A percentile compares a stretch with the other conserved stretches of the same genome.
These are phyloP conservation scores for Hyaloscypha variabilis DNA, from an alignment of 495 filamentous ascomycete species.

Conservation along the genomic window DNA sequence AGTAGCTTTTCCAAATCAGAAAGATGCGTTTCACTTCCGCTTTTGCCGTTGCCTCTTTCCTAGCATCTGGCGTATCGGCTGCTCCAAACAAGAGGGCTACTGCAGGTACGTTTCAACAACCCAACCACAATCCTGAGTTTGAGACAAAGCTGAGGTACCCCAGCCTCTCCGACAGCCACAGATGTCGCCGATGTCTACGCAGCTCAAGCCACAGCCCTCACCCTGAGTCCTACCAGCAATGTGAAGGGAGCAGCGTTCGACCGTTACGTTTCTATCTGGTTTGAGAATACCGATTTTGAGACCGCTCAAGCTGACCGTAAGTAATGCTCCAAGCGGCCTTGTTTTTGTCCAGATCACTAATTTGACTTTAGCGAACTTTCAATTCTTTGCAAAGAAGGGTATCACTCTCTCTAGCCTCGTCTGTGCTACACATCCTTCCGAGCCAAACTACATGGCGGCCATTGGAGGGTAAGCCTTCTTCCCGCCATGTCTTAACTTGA, in stretches of 20 bases:
- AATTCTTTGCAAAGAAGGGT: slow-evolving; percentile 63
- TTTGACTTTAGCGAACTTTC: slow-evolving; percentile 43
- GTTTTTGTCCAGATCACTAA: slow-evolving; percentile 30
- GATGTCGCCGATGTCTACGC: slow-evolving; percentile 27
- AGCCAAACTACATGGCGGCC: slow-evolving; percentile 73
- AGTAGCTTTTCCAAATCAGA: slow-evolving; percentile 9
- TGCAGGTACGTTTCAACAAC: background rate
- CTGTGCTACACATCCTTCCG: slow-evolving; percentile 64
- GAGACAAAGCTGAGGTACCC: background rate
- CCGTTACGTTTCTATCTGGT: slow-evolving; percentile 69
- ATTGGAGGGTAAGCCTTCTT: slow-evolving; percentile 55
- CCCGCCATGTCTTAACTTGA: background rate
- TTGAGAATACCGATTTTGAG: slow-evolving; percentile 70
- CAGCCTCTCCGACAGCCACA: slow-evolving; percentile 30
- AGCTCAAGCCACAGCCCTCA: slow-evolving; percentile 39
- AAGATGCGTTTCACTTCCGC: slow-evolving; percentile 27
- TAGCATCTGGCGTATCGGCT: slow-evolving; percentile 13
- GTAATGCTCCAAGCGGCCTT: slow-evolving; percentile 29
- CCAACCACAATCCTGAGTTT: background rate
- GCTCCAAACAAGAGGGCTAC: slow-evolving; percentile 1
- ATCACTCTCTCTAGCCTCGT: slow-evolving; percentile 65
- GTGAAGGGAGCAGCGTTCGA: slow-evolving; percentile 63
- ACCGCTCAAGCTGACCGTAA: slow-evolving; percentile 37
- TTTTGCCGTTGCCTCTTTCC: slow-evolving; percentile 19
- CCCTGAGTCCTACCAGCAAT: slow-evolving; percentile 55